Evolutionary conservation across 306 rosid species (phyloP).

Genomic region (Chamaecrista fasciculata): DNA sequence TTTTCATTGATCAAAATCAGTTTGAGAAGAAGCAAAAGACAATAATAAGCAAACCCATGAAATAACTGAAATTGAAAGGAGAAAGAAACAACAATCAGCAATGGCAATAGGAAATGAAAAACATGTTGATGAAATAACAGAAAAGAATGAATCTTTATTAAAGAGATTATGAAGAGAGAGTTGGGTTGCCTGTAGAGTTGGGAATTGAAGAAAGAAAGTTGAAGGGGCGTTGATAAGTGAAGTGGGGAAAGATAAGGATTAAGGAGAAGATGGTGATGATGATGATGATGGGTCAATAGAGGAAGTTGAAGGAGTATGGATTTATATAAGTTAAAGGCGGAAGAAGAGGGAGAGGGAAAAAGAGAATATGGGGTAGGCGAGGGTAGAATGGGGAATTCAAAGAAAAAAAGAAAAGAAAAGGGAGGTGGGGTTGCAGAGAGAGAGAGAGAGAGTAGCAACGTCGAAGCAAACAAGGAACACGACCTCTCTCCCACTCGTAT

Average conservation of each 20-base stretch:
- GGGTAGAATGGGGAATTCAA: constrained; percentile 47
- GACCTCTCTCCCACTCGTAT: constrained; percentile 81
- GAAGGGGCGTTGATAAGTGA: constrained; percentile 39
- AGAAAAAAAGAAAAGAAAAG: constrained; percentile 30
- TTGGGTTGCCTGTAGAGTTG: constrained; percentile 40
- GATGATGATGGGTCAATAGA: constrained; percentile 37
- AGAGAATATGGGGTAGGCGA: constrained; percentile 29
- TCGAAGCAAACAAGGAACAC: constrained; percentile 76
- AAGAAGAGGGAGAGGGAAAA: constrained; percentile 29
- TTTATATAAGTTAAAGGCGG: constrained; percentile 43
- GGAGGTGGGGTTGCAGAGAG: constrained; percentile 42
- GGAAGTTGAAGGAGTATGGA: constrained; percentile 30
- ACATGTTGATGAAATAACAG: not conserved
- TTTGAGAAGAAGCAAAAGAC: not conserved
- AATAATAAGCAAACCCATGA: not conserved
- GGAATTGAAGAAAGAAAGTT: constrained; percentile 38
- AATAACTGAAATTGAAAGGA: no score
- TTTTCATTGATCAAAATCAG: constrained; percentile 25
- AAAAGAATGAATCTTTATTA: constrained; percentile 7
- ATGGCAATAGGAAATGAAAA: not conserved
- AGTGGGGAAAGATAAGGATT: constrained; percentile 23
- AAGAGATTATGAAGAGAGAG: not conserved
- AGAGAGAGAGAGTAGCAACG: constrained; percentile 48
- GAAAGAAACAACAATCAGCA: no score
- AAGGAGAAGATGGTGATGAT: constrained; percentile 43